Evolutionary conservation across 208 protist genomes (phyloP).

Genomic region (Acanthamoeba royreba): DNA sequence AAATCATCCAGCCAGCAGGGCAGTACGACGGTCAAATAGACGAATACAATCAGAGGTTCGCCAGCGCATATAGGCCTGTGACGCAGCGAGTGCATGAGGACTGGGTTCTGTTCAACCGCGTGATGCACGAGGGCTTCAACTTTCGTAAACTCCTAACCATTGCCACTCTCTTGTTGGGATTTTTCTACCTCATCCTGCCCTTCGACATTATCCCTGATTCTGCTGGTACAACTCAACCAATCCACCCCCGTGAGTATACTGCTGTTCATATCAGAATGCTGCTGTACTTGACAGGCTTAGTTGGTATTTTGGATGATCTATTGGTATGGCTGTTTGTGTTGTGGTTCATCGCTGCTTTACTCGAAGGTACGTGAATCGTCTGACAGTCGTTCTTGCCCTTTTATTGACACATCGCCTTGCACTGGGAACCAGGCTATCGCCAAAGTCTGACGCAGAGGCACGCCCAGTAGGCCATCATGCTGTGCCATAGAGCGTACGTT

Average conservation of each 20-base stretch:
- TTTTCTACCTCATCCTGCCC: neutral
- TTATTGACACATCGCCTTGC: neutral
- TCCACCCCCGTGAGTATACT: neutral
- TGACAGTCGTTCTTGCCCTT: neutral
- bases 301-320: neutral
- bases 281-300: neutral
- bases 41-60: neutral
- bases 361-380: neutral
- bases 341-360: neutral
- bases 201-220: conserved; percentile 7
- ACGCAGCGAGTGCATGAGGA: conserved; percentile 3
- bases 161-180: neutral
- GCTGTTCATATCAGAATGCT: neutral
- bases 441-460: neutral
- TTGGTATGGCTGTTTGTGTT: neutral
- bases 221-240: neutral
- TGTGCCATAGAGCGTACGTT: too few species aligned
- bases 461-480: too few species aligned
- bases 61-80: neutral
- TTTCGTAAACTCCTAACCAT: neutral
- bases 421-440: neutral
- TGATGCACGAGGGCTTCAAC: neutral
- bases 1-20: neutral
- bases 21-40: neutral
- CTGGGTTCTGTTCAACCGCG: neutral